Evolutionary conservation across 106 monocot genomes (phyloP).

Genomic region (Dendrobium huoshanense): DNA sequence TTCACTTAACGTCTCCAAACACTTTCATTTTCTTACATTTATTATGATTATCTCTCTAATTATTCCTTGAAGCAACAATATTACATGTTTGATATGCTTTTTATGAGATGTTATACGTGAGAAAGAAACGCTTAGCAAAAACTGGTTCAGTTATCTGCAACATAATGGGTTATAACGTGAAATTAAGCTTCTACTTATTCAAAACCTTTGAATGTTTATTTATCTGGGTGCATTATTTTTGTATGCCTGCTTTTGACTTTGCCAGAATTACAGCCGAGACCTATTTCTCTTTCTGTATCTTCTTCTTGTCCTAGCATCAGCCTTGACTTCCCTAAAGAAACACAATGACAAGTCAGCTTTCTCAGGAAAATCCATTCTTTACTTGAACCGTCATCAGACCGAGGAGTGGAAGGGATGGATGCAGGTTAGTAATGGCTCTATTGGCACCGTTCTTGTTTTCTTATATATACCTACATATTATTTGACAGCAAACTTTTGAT

Average conservation of each 20-base stretch:
- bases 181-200: not conserved
- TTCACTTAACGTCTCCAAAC: not conserved
- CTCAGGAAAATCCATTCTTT: slow-evolving; percentile 80
- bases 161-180: not conserved
- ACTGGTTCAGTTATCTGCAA: not conserved
- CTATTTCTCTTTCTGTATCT: slow-evolving; percentile 92
- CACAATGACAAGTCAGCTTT: slow-evolving; percentile 87
- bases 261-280: slow-evolving; percentile 83
- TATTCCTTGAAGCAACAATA: not conserved
- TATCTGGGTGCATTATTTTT: not conserved
- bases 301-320: slow-evolving; percentile 80
- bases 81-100: not conserved
- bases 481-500: not conserved
- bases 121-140: not conserved
- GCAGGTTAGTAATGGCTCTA: slow-evolving; percentile 53
- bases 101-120: not conserved
- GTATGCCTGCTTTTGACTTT: slow-evolving; percentile 9
- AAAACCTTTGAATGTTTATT: not conserved
- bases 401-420: slow-evolving; percentile 99
- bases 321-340: slow-evolving; percentile 77
- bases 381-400: slow-evolving; percentile 93
- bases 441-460: not conserved
- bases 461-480: not conserved
- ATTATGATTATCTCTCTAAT: not conserved
- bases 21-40: not conserved